Conservation (phyloP, 208 protist species). For the Trypanosoma platydactyli region DNA sequence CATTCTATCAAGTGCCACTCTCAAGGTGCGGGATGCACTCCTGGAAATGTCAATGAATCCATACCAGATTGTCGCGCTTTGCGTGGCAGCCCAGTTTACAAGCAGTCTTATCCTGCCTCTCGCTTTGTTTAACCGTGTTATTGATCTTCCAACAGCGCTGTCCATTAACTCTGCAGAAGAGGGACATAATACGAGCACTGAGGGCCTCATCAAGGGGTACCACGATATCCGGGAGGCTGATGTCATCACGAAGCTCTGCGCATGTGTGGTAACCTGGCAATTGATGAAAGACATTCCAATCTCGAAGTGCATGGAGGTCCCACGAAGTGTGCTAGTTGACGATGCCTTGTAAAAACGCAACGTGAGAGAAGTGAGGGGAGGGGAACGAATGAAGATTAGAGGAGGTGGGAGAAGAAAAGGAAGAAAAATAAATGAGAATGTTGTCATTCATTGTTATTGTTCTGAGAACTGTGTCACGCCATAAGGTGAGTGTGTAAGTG, state of each 20-base stretch:
- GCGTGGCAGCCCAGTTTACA: slow-evolving; percentile 91
- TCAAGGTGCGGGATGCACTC: slow-evolving; percentile 70
- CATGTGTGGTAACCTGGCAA: slow-evolving; percentile 74
- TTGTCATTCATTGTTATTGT: neutral
- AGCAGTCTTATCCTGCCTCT: slow-evolving; percentile 89
- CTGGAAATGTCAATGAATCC: slow-evolving; percentile 86
- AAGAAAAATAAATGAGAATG: neutral
- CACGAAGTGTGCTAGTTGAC: slow-evolving; percentile 30
- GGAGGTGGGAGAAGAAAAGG: no score
- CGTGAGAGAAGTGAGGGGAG: neutral
- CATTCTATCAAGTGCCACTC: slow-evolving; percentile 51
- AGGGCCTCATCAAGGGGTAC: slow-evolving; percentile 85
- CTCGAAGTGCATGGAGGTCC: slow-evolving; percentile 77
- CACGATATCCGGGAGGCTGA: slow-evolving; percentile 92
- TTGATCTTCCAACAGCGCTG: slow-evolving; percentile 76
- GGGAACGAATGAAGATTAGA: neutral
- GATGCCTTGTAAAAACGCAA: slow-evolving; percentile 12
- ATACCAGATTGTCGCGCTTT: slow-evolving; percentile 89
- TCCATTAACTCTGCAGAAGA: slow-evolving; percentile 88
- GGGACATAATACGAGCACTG: slow-evolving; percentile 68
- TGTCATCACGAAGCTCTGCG: slow-evolving; percentile 85
- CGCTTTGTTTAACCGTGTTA: slow-evolving; percentile 72
- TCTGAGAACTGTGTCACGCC: neutral
- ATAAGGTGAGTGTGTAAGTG: no score
- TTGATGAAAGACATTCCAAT: slow-evolving; percentile 78